phyloP scores from a whole-genome alignment of 192 early-diverging fungal genomes.

The Coemansia sp. region DNA sequence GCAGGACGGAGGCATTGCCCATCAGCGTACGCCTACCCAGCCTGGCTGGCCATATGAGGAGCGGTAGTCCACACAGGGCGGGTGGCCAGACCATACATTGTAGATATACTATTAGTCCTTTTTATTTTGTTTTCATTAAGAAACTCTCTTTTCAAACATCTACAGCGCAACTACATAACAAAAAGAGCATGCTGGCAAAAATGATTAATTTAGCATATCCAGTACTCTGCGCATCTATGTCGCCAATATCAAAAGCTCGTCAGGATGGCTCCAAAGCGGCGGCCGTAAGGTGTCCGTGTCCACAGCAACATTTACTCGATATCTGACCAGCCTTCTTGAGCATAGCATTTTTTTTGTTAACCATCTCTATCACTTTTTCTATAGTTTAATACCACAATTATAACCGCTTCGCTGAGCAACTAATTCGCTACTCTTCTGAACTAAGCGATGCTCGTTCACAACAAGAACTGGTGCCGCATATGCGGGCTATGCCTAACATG shows the following conservation, averaged over 20 bases:
- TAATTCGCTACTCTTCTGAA: not conserved
- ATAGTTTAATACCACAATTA: not conserved
- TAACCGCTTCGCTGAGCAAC: not conserved
- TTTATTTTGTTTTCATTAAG: not conserved
- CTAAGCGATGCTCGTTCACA: slow-evolving; percentile 36
- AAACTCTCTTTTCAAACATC: too few species aligned
- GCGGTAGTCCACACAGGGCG: not conserved
- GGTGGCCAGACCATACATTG: not conserved
- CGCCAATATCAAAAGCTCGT: not conserved
- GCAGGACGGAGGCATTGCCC: not conserved
- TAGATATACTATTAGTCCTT: not conserved
- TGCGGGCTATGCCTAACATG: slow-evolving; percentile 50
- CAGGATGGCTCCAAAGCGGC: not conserved
- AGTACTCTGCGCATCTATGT: not conserved
- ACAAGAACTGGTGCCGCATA: slow-evolving; percentile 55
- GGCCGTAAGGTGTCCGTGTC: not conserved
- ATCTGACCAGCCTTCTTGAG: not conserved
- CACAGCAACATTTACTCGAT: not conserved
- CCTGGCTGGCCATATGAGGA: not conserved
- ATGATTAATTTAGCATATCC: too few species aligned
- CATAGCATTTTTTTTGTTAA: not conserved
- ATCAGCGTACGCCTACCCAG: not conserved
- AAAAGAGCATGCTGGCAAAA: not conserved
- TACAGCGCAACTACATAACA: not conserved
- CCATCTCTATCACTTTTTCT: not conserved